phyloP scores from a whole-genome alignment of 345 rosid genomes.

The Hypericum androsaemum region DNA sequence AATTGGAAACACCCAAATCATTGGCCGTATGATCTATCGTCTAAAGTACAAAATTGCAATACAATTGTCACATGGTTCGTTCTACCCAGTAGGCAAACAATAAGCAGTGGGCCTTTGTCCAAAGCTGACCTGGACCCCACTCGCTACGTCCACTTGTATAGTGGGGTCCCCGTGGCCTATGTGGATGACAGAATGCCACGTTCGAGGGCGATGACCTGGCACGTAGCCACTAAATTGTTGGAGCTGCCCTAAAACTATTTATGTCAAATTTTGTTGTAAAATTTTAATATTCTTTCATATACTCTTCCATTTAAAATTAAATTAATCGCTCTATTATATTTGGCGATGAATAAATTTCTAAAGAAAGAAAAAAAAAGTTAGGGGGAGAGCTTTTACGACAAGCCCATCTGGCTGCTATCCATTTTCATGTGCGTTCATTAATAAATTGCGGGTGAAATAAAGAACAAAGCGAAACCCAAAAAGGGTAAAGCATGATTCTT shows the following conservation, averaged over 20 bases:
- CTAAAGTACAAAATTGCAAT: neutral
- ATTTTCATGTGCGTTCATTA: constrained; percentile 45
- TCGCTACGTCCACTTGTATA: constrained; percentile 3
- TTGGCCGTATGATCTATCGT: constrained; percentile 13
- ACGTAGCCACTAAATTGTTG: constrained; percentile 3
- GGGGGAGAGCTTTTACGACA: constrained; percentile 26
- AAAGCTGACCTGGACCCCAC: constrained; percentile 16
- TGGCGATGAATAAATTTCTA: neutral
- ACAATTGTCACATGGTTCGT: no score
- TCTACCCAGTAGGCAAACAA: constrained; percentile 1
- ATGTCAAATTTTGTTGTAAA: neutral
- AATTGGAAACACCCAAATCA: constrained; percentile 12
- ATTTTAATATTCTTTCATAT: no score
- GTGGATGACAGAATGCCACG: constrained; percentile 6
- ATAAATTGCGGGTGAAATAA: constrained; percentile 29
- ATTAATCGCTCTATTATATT: no score
- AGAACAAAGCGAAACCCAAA: constrained; percentile 28
- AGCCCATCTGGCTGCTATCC: constrained; percentile 35
- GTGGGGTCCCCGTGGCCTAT: constrained; percentile 16
- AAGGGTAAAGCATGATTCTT: constrained; percentile 42
- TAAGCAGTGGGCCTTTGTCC: constrained; percentile 9
- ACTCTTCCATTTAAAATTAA: no score
- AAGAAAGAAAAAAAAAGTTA: constrained; percentile 7
- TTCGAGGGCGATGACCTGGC: constrained; percentile 13
- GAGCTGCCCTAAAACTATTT: neutral